Base-by-base conservation (phyloP, 164 flowering plant species). In the Liriodendron chinense region DNA sequence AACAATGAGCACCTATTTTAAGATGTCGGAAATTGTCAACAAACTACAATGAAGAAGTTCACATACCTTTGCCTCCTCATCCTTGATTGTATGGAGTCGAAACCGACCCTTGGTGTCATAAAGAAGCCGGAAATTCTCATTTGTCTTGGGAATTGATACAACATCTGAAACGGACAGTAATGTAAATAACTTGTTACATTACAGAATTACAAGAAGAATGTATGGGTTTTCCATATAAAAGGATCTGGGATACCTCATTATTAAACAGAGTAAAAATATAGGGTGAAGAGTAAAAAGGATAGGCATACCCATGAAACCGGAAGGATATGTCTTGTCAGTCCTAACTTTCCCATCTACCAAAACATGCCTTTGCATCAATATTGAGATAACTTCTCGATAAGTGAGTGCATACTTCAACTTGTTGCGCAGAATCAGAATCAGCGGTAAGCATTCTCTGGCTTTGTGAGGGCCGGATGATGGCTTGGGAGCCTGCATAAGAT, bases 21-120 rank as follows among this genome's bases (percentile, higher is more conserved):
- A 47, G 21, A 8, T 5, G 1, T 47, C n/a, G 21, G 7, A 47
- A 14, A 9, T 21, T 50, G 2, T 70, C 12, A 12, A 16, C 14
- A 23, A 18, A 14, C 1, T 3, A 18, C n/a, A 16, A 23, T 3
- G 16, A 25, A 5, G 10, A 70, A 56, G 8, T 53, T 7, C 9
- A 50, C n/a, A 72, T n/a, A 92, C 96, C 91, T 92, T 92, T 7
- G 94, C 86, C 79, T 92, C 96, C 47, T 92, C 96, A 83, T 90
- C 96, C 74, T 85, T 89, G 76, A 91, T 69, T 7, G 92, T 78
- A 78, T 90, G 92, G 65, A 90, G 86, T 13, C 96, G 85, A 86
- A 91, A 91, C 12, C 96, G 87, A 3, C 94, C 96, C 81, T 91
- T 91, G 47, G 96, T 90, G 80, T 91, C 96, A 78, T 91, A 91